Evolutionary conservation across 306 rosid species (phyloP), one percentile per base, ranked within the genome.

Genomic region (Oemleria cerasiformis): DNA sequence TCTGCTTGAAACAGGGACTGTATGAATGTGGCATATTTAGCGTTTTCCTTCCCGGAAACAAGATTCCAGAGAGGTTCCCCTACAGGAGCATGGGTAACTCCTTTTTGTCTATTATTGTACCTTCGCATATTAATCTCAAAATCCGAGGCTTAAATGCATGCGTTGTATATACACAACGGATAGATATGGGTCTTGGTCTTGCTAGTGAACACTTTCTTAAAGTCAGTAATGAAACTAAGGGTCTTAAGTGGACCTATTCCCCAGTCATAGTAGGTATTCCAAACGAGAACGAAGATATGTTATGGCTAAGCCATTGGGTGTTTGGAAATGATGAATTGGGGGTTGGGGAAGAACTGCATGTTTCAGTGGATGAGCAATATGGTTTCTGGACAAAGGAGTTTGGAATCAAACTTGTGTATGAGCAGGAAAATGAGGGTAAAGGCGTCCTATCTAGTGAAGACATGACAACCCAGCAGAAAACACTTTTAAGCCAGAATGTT

Each of bases 141-240:
- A 39, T 59, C 64, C 64, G 64, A 59, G 64, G 64, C 64, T 16
- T 59, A 11, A 59, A 34, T 13, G 64, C 30, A 23, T 59, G 64
- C 16, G 20, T 59, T 3, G 12, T 59, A 6, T 34, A 59, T 36
- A 6, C 43, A 11, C 64, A 34, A 13, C 6, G 5, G 15, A 21
- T n/a, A 8, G 6, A 4, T 9, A 14, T 1, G 5, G 59, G 15
- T 20, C 13, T 4, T 5, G 34, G 34, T 13, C n/a, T n/a, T 25
- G 8, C 13, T n/a, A 20, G 30, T 53, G 58, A 9, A 12, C 15
- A 40, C 42, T 44, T 44, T 44, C 13, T 53, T 2, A 19, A 53
- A 19, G 30, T 19, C 0, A 53, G 58, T 20, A 53, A 53, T 53
- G 30, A 53, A 11, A n/a, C 57, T 25, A 53, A 53, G 57, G 57